Evolutionary conservation across 805 yeast species (phyloP).

Genomic region (Myxozyma vanderwaltii): DNA sequence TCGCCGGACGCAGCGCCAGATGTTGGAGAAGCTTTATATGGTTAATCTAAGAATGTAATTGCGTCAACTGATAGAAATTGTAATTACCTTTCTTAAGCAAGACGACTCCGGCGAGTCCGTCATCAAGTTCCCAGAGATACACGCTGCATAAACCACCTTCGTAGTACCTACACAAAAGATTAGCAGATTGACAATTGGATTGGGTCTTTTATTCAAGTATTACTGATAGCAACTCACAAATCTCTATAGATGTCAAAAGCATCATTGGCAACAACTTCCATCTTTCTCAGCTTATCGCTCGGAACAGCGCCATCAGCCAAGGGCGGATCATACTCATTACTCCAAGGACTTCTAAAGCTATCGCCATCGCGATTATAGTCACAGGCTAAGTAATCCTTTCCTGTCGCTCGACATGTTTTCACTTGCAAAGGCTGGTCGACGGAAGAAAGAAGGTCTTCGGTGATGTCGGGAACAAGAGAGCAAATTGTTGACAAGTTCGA

Average conservation of each 20-base stretch:
- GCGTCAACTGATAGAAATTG: not conserved
- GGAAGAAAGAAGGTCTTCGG: constrained; percentile 82
- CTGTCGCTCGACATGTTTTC: constrained; percentile 53
- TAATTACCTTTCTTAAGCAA: constrained; percentile 65
- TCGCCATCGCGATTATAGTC: constrained; percentile 97
- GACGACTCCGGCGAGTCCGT: constrained; percentile 88
- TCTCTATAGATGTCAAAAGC: constrained; percentile 92
- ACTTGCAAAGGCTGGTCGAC: constrained; percentile 81
- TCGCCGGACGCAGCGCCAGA: constrained; percentile 46
- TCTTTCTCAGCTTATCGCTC: constrained; percentile 60
- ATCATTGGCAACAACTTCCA: constrained; percentile 82
- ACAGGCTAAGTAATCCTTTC: constrained; percentile 77
- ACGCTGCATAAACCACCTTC: constrained; percentile 92
- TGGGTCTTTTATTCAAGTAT: no score
- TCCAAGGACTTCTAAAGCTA: constrained; percentile 88
- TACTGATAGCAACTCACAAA: constrained; percentile 42
- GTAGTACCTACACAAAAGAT: constrained; percentile 54
- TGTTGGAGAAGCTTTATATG: not conserved
- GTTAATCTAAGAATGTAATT: no score
- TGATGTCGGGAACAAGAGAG: constrained; percentile 63
- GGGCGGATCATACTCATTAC: constrained; percentile 63
- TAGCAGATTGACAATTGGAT: not conserved
- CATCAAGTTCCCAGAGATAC: constrained; percentile 86
- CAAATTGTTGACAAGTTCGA: constrained; percentile 52
- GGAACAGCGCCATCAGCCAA: constrained; percentile 76